These are phyloP conservation scores for Luffa acutangula DNA, from an alignment of 306 rosid genomes.

Conservation along the genomic window DNA sequence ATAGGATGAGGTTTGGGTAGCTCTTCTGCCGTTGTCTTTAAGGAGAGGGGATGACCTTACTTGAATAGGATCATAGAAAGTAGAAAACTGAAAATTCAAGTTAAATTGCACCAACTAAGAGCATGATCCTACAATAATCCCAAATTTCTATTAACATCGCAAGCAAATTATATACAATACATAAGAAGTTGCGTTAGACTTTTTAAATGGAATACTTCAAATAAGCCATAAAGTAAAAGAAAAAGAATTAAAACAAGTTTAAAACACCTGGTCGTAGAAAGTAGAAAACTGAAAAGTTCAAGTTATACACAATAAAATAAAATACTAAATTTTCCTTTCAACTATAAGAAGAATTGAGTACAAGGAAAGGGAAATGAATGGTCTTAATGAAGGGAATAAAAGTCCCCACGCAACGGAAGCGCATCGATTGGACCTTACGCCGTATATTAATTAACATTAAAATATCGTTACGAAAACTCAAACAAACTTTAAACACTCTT, in stretches of 20 bases:
- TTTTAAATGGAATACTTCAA: background rate
- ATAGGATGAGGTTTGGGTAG: background rate
- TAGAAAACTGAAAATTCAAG: too few species aligned
- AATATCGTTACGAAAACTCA: too few species aligned
- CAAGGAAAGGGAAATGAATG: conserved; percentile 1
- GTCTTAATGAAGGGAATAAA: too few species aligned
- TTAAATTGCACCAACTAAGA: conserved; percentile 30
- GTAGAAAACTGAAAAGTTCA: background rate
- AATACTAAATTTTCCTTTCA: background rate
- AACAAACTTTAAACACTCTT: too few species aligned
- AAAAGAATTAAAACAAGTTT: background rate
- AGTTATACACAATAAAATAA: background rate
- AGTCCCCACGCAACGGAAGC: too few species aligned
- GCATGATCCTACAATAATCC: conserved; percentile 25
- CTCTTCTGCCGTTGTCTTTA: too few species aligned
- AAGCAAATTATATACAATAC: background rate
- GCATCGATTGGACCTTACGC: too few species aligned
- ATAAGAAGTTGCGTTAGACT: background rate
- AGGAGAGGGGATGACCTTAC: too few species aligned
- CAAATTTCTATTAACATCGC: background rate
- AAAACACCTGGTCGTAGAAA: background rate
- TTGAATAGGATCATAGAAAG: too few species aligned
- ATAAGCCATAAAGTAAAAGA: background rate
- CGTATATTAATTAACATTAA: too few species aligned
- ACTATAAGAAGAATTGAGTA: background rate